Evolutionary conservation across 306 rosid genomes (phyloP).

Genomic region (Inga leiocalycina): DNA sequence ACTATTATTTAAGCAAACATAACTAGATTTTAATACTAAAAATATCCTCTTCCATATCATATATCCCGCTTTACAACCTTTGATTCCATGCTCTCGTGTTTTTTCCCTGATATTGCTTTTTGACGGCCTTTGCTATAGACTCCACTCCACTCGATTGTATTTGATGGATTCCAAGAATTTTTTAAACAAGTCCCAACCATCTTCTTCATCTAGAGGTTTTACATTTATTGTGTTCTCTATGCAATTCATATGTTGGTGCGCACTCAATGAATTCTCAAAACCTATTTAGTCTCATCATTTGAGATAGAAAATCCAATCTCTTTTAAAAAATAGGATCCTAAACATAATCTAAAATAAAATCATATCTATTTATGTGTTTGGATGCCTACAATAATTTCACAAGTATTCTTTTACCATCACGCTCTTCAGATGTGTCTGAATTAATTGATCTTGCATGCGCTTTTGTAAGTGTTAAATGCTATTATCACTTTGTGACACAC

Average conservation of each 20-base stretch:
- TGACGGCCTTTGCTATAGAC: not conserved
- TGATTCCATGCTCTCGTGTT: not conserved
- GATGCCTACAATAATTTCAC: not conserved
- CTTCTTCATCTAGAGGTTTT: not conserved
- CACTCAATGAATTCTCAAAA: not conserved
- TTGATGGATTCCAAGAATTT: not conserved
- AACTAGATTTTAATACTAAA: too few relatives aligned
- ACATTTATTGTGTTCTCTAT: not conserved
- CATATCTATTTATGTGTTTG: too few relatives aligned
- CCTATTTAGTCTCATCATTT: too few relatives aligned
- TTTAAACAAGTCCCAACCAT: not conserved
- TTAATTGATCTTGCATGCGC: not conserved
- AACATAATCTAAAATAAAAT: not conserved
- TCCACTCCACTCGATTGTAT: not conserved
- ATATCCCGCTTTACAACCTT: not conserved
- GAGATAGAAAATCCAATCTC: not conserved
- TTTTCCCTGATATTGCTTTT: not conserved
- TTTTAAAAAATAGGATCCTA: not conserved
- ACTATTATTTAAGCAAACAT: too few relatives aligned
- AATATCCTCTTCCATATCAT: not conserved
- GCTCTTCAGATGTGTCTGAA: not conserved
- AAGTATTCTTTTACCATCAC: too few relatives aligned
- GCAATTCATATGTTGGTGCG: not conserved
- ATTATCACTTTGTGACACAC: not conserved
- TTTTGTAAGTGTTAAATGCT: not conserved